Evolutionary conservation across 2,329 filamentous ascomycete species (phyloP).

Genomic region (Paecilomyces sp.): DNA sequence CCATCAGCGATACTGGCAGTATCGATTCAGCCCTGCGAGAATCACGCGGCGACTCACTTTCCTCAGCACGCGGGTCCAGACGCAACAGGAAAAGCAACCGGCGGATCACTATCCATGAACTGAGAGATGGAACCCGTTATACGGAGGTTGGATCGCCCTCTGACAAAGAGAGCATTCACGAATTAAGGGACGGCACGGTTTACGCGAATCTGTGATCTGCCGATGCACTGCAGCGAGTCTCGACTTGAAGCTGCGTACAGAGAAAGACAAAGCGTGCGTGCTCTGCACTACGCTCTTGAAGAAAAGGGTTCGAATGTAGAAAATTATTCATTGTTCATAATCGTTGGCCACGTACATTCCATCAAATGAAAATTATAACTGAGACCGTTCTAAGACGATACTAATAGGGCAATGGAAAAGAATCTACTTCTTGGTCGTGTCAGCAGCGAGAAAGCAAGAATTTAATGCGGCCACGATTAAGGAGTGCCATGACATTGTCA

Average conservation of each 20-base stretch:
- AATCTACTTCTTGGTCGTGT: background rate
- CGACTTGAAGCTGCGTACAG: background rate
- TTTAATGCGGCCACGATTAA: background rate
- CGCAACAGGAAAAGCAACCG: constrained; percentile 22
- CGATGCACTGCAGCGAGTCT: background rate
- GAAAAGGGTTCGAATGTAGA: background rate
- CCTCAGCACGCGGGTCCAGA: constrained; percentile 18
- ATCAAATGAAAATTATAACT: background rate
- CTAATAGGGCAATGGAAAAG: background rate
- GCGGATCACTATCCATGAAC: constrained; percentile 35
- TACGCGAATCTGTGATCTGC: constrained; percentile 31
- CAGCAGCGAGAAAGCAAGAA: background rate
- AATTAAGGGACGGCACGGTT: constrained; percentile 35
- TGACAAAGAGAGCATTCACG: constrained; percentile 32
- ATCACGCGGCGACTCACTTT: constrained; percentile 9
- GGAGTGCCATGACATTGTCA: constrained; percentile 17
- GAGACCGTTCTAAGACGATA: background rate
- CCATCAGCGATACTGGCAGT: constrained; percentile 25
- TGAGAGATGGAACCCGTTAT: constrained; percentile 35
- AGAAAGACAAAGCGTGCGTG: background rate
- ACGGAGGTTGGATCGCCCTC: constrained; percentile 32
- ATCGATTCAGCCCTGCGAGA: constrained; percentile 16
- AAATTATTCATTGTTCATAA: background rate
- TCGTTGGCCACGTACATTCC: background rate
- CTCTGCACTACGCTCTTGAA: background rate